phyloP scores from a whole-genome alignment of 306 rosid species.

The Betula pendula region DNA sequence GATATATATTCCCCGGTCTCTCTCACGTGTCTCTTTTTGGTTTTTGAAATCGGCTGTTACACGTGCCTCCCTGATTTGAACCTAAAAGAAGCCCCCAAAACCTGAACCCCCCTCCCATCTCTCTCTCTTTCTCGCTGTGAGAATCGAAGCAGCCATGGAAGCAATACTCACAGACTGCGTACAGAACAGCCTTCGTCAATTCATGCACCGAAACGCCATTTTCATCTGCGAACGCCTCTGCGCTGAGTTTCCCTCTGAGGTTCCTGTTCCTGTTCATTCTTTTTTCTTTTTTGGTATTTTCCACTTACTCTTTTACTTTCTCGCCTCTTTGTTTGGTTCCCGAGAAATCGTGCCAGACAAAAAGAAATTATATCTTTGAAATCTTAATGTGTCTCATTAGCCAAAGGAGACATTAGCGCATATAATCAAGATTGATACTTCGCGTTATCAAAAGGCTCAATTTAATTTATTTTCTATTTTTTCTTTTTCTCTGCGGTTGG shows the following conservation, averaged over 20 bases:
- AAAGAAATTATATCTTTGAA: no score
- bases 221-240: conserved; percentile 93
- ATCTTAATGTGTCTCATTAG: background rate
- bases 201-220: conserved; percentile 80
- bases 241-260: conserved; percentile 84
- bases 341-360: no score
- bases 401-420: background rate
- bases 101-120: conserved; percentile 9
- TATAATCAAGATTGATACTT: conserved; percentile 34
- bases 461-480: background rate
- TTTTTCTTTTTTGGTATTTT: background rate
- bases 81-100: conserved; percentile 33
- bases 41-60: conserved; percentile 36
- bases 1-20: background rate
- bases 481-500: background rate
- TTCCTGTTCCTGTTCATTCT: conserved; percentile 7
- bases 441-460: background rate
- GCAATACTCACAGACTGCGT: conserved; percentile 69
- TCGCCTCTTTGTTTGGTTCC: conserved; percentile 19
- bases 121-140: background rate
- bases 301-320: background rate
- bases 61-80: conserved; percentile 58
- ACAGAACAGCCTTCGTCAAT: conserved; percentile 79
- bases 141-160: conserved; percentile 63
- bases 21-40: conserved; percentile 39